Evolutionary conservation across 2,329 filamentous ascomycete species (phyloP), one percentile per base, ranked within the genome.

Genomic region (Corynespora cassiicola): DNA sequence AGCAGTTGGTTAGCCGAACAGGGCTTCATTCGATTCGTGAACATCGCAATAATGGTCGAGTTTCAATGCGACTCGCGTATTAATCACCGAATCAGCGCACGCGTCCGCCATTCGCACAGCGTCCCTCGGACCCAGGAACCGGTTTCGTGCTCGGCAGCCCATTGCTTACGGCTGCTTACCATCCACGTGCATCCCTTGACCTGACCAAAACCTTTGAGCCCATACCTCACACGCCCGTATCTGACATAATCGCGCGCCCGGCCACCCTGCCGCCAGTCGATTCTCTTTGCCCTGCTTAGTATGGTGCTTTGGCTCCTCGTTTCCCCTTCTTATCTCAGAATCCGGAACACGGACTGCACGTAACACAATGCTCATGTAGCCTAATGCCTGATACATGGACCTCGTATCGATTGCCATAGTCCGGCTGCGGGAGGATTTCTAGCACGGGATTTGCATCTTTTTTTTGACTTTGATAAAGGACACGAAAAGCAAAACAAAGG

Each of bases 161-260:
- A 35, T 32, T 47, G 56, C 53, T 61, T 50, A 58, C 56, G 44
- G 53, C 48, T 29, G 52, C 52, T 61, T 56, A 60, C 43, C 21
- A 26, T 49, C 45, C 45, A 53, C 52, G 47, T 61, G 56, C 50
- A 49, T 39, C 21, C 32, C 35, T 36, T 19, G 35, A 31, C n/a
- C 16, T 19, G 24, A 31, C 36, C 34, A 39, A 27, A 30, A 39
- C 34, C 36, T 38, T 42, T 35, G 24, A 12, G 18, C 18, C 7
- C 22, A 24, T 43, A 23, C 32, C 37, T 27, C 30, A 23, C 27
- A 36, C 42, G 39, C 32, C 41, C 39, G 43, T n/a, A n/a, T 54
- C 48, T 56, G 52, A 55, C 45, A 51, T 47, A 43, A 55, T 45
- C 24, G 25, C 12, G 33, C 14, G 34, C 27, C 25, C 30, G 39